Evolutionary conservation across 192 early-diverging fungal genomes (phyloP).

Genomic region (Entomortierella lignicola): DNA sequence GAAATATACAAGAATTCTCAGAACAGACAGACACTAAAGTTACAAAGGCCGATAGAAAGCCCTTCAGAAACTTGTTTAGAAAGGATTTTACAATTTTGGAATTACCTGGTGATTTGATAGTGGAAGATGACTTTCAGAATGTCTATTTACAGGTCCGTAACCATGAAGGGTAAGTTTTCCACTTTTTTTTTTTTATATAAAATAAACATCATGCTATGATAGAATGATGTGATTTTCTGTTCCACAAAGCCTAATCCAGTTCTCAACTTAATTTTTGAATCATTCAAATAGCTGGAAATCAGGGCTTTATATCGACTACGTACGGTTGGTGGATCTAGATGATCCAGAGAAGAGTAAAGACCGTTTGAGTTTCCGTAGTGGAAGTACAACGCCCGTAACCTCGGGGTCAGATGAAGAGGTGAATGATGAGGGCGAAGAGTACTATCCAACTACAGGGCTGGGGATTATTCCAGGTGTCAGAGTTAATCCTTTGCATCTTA

Average conservation of each 20-base stretch:
- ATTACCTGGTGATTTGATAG: conserved; percentile 30
- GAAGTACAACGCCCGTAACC: background rate
- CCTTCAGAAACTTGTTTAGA: conserved; percentile 33
- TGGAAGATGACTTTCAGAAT: conserved; percentile 25
- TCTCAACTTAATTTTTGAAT: no score
- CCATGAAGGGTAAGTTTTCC: conserved; percentile 33
- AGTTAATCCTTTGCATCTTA: background rate
- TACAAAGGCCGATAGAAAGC: conserved; percentile 22
- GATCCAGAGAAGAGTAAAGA: conserved; percentile 26
- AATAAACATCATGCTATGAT: no score
- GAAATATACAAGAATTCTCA: conserved; percentile 30
- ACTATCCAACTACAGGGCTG: conserved; percentile 21
- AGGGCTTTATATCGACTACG: conserved; percentile 42
- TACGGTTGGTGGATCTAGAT: conserved; percentile 35
- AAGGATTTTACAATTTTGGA: conserved; percentile 29
- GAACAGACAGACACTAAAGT: conserved; percentile 25
- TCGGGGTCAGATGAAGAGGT: conserved; percentile 21
- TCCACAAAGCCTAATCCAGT: background rate
- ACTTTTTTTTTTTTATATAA: no score
- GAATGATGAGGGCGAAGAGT: conserved; percentile 42
- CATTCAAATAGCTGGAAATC: conserved; percentile 46
- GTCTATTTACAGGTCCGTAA: conserved; percentile 49
- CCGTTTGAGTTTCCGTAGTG: background rate
- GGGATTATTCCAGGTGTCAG: conserved; percentile 1
- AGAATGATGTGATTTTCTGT: background rate